Base-by-base conservation (phyloP, 2,329 filamentous ascomycete species). In the Stromatinia cepivora region DNA sequence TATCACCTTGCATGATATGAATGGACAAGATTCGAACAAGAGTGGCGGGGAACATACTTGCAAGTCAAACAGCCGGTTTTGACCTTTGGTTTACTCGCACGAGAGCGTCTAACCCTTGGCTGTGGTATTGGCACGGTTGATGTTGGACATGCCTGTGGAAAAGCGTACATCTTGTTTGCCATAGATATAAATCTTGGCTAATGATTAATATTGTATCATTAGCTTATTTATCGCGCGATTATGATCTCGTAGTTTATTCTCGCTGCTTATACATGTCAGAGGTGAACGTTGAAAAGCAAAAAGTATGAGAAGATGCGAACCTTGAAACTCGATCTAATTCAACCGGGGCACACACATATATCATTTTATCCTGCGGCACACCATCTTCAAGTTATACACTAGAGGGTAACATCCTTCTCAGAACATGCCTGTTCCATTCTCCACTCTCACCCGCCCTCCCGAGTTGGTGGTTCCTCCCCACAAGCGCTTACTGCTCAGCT, bases 61-160 rank as follows among this genome's bases (percentile, higher is more conserved):
- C 77, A 78, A 53, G 77, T 78, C 63, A 72, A 72, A 70, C 77
- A 78, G 5, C 76, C 77, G 17, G 74, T 78, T 66, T 74, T 77
- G 45, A 77, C 75, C 65, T 77, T 77, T 17, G 76, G 76, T 52
- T 74, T 77, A 67, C 76, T 76, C 6, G 74, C 76, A 52, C 76
- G 73, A 48, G 75, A 68, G 25, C 65, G 65, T 50, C 65, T 46
- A n/a, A 67, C 46, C 34, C 25, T 66, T 3, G 65, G 65, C 31
- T 67, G 53, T 34, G 54, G 20, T 39, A 59, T 53, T 22, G 52
- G 53, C 20, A 36, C 11, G 25, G 31, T 48, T 28, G 28, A 15
- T 28, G 42, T 36, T 31, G 64, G 36, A 48, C 52, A 66, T 28
- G 64, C 22, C 42, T 45, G 52, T 9, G 64, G 53, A 39, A 66